Evolutionary conservation across 2,329 filamentous ascomycete species (phyloP), one percentile per base, ranked within the genome.

Genomic region (Rhynchosporium secalis): DNA sequence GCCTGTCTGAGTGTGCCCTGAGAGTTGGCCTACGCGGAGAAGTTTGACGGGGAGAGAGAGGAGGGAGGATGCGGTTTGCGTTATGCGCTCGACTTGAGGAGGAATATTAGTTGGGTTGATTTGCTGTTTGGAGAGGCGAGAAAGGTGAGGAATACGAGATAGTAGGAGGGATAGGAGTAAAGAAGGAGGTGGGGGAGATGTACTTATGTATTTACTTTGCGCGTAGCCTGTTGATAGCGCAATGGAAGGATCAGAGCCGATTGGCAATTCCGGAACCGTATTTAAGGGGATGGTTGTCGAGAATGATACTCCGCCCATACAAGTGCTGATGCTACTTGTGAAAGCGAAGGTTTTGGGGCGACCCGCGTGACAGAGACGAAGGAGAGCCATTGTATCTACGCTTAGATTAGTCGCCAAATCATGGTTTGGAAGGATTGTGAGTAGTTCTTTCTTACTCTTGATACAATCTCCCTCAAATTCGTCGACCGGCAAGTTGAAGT

Each of bases 381-480:
- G 65, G 3, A 74, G 66, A 5, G 71, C 69, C 66, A 74, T 71
- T 0, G 72, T 72, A 33, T 65, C 71, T 72, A 45, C 54, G 5
- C 41, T 48, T 20, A 31, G 29, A 26, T 55, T 9, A 57, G 36
- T 41, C 41, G 38, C 45, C 13, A 8, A 36, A 20, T n/a, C 15
- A 20, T 20, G 20, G 20, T 20, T 20, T 20, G 20, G 6, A 43
- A 13, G 40, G 40, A 15, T 43, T 43, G 10, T 15, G 7, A 54
- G 29, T 33, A 38, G 15, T 7, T 4, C 10, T 15, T 33, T 65
- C 67, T 60, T 46, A 72, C 71, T 71, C 60, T 63, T 63, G 12
- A 74, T 62, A 62, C 72, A 74, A 65, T 74, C 69, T 15, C 68
- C 65, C 57, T 73, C 71, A 36, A 74, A 74, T 49, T 69, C 65